Conservation (phyloP, 257 asterid genomes). For the Solanum dulcamara region DNA sequence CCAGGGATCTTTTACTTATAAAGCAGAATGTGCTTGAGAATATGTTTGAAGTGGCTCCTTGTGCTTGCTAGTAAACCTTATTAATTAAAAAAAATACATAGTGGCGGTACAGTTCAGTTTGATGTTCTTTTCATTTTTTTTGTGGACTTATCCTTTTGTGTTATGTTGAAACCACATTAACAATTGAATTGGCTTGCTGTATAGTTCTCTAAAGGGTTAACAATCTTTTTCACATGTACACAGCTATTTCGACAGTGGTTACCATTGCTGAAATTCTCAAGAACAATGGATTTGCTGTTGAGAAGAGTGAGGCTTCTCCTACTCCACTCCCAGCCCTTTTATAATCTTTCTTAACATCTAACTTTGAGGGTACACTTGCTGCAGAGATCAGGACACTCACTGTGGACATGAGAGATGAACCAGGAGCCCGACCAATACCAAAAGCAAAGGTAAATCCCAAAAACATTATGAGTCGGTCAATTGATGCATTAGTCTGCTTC, state of each 20-base stretch:
- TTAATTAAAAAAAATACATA: not conserved
- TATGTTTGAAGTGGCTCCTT: not conserved
- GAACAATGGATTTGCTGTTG: slow-evolving; percentile 66
- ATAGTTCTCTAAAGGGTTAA: not conserved
- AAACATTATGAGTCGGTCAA: not conserved
- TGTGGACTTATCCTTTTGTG: not conserved
- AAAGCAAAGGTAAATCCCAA: slow-evolving; percentile 48
- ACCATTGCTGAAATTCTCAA: slow-evolving; percentile 63
- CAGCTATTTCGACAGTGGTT: slow-evolving; percentile 71
- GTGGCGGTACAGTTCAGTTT: not conserved
- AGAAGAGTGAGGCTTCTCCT: slow-evolving; percentile 35
- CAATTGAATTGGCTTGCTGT: not conserved
- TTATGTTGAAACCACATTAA: not conserved
- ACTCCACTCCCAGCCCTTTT: not conserved
- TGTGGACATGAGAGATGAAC: slow-evolving; percentile 63
- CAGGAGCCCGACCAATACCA: slow-evolving; percentile 50
- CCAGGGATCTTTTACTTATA: not conserved
- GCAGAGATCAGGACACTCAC: slow-evolving; percentile 63
- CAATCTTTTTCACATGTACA: not conserved
- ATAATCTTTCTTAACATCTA: not conserved
- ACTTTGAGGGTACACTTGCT: not conserved
- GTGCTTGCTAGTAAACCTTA: not conserved
- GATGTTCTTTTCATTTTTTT: not conserved
- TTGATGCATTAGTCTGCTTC: not conserved
- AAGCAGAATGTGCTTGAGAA: not conserved